These are phyloP conservation scores for Euclidium syriacum DNA, from an alignment of 345 rosid genomes.

Conservation along the genomic window DNA sequence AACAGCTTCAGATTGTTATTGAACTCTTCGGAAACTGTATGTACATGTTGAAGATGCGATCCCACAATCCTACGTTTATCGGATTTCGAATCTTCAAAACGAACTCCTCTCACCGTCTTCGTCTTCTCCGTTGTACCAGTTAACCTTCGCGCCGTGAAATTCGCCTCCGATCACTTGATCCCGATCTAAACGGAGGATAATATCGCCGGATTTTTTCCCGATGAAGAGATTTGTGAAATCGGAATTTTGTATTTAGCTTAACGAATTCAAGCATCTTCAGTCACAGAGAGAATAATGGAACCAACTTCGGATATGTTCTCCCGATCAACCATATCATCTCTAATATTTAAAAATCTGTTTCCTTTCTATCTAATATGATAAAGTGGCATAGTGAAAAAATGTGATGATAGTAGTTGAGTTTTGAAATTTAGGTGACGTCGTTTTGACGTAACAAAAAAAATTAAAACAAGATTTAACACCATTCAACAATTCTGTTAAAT, in stretches of 20 bases:
- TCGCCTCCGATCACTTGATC: conserved; percentile 62
- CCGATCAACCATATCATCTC: no score
- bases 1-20: conserved; percentile 53
- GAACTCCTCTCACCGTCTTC: conserved; percentile 26
- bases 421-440: no score
- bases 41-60: conserved; percentile 86
- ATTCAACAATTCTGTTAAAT: no score
- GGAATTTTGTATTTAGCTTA: conserved; percentile 65
- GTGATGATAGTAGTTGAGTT: no score
- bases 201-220: conserved; percentile 53
- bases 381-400: no score
- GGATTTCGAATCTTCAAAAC: conserved; percentile 64
- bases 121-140: conserved; percentile 55
- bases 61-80: conserved; percentile 78
- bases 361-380: no score
- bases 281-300: no score
- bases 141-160: conserved; percentile 70
- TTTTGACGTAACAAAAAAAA: no score
- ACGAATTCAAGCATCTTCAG: conserved; percentile 58
- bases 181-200: conserved; percentile 59
- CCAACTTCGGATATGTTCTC: no score
- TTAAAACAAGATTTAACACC: no score
- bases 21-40: conserved; percentile 65
- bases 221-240: conserved; percentile 80
- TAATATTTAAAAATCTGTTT: no score